Evolutionary conservation across 768 basidiomycete genomes (phyloP).

Genomic region (Boletus edulis): DNA sequence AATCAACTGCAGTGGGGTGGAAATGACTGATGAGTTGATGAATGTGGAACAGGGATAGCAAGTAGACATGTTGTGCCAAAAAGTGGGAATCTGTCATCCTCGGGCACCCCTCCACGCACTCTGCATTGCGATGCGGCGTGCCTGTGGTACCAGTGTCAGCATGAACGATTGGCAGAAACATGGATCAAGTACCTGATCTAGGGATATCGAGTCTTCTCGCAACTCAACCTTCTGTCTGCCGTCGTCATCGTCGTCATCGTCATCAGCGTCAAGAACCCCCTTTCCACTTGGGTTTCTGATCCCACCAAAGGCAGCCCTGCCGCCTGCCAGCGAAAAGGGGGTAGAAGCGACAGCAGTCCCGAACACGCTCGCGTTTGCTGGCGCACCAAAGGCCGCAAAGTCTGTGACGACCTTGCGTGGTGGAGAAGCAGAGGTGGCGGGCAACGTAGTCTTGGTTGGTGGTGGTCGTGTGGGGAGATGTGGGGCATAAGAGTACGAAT

Average conservation of each 20-base stretch:
- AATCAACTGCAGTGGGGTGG: conserved; percentile 8
- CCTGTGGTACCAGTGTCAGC: conserved; percentile 40
- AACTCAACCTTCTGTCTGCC: conserved; percentile 74
- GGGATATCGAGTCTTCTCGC: conserved; percentile 79
- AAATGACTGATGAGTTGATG: conserved; percentile 1
- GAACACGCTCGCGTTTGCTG: conserved; percentile 74
- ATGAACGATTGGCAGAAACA: neutral
- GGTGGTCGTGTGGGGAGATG: conserved; percentile 44
- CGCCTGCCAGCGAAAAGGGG: conserved; percentile 74
- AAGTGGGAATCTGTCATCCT: conserved; percentile 36
- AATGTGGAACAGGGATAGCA: neutral
- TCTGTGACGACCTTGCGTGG: conserved; percentile 87
- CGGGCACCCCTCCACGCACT: conserved; percentile 81
- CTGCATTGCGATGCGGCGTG: conserved; percentile 83
- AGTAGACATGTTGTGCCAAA: conserved; percentile 2
- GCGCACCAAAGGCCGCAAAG: conserved; percentile 82
- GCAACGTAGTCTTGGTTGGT: conserved; percentile 33
- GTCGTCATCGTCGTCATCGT: conserved; percentile 72
- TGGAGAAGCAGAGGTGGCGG: conserved; percentile 51
- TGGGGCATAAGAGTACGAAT: conserved; percentile 54
- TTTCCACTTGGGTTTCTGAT: conserved; percentile 48
- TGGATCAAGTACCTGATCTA: conserved; percentile 74
- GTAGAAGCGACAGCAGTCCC: conserved; percentile 80
- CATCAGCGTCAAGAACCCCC: conserved; percentile 50
- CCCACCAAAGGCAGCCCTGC: conserved; percentile 83